These are phyloP conservation scores for Magnaporthiopsis rhizophila DNA, from an alignment of 2,329 filamentous ascomycete genomes.

Conservation along the genomic window DNA sequence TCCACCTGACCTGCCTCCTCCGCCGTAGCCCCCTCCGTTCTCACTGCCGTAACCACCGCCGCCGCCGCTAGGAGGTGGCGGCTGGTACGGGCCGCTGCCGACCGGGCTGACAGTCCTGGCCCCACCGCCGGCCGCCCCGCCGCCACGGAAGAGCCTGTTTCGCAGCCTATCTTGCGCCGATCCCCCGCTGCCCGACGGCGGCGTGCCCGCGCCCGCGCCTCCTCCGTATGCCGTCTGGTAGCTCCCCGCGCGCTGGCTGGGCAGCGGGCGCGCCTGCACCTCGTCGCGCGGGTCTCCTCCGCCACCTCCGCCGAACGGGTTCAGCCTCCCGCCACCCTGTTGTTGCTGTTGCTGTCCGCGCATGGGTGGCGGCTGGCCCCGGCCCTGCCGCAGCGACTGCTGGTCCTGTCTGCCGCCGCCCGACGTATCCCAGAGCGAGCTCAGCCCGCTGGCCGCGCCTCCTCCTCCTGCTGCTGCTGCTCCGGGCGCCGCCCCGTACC, in stretches of 20 bases:
- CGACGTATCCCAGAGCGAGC: conserved; percentile 50
- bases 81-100: conserved; percentile 37
- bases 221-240: conserved; percentile 49
- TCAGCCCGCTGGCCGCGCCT: conserved; percentile 32
- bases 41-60: too few species aligned
- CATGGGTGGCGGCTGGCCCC: conserved; percentile 26
- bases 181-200: conserved; percentile 28
- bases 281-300: conserved; percentile 24
- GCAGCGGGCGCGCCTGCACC: conserved; percentile 50
- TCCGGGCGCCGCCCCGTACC: conserved; percentile 32
- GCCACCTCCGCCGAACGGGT: conserved; percentile 10
- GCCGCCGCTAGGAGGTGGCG: conserved; percentile 22
- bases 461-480: conserved; percentile 5
- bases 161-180: conserved; percentile 77
- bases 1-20: too few species aligned
- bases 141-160: conserved; percentile 65
- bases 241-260: conserved; percentile 66
- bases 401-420: conserved; percentile 27
- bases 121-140: conserved; percentile 43
- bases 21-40: too few species aligned
- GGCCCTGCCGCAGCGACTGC: conserved; percentile 38
- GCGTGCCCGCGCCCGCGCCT: conserved; percentile 21
- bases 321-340: conserved; percentile 10
- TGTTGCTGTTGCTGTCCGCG: conserved; percentile 18
- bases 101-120: conserved; percentile 49